phyloP scores from a whole-genome alignment of 495 filamentous ascomycete genomes.

The Jackrogersella minutella region DNA sequence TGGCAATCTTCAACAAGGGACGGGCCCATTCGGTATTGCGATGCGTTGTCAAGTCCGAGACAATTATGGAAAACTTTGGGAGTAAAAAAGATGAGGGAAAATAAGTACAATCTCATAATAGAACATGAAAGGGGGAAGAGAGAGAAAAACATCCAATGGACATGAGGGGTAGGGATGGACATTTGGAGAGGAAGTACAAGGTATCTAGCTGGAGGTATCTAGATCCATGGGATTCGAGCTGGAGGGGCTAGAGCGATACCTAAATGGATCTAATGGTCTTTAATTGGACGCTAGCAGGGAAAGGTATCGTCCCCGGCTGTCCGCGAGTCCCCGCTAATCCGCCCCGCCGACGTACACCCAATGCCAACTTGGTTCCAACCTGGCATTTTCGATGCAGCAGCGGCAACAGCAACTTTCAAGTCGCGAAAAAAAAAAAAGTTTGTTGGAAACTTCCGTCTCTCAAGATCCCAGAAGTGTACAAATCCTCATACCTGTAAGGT shows the following conservation, averaged over 20 bases:
- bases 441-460: neutral
- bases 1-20: neutral
- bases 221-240: slow-evolving; percentile 3
- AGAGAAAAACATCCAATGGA: neutral
- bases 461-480: neutral
- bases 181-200: neutral
- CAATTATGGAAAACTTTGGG: neutral
- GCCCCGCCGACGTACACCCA: slow-evolving; percentile 26
- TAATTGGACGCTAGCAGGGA: slow-evolving; percentile 17
- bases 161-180: slow-evolving; percentile 13
- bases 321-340: slow-evolving; percentile 32
- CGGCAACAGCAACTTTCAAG: too few species aligned
- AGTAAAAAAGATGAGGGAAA: neutral
- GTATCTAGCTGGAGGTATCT: neutral
- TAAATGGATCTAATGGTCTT: too few species aligned
- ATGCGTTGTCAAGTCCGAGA: slow-evolving; percentile 4
- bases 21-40: neutral
- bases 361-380: slow-evolving; percentile 3
- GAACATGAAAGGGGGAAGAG: neutral
- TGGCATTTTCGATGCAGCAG: slow-evolving; percentile 15
- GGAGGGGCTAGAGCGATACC: slow-evolving; percentile 8
- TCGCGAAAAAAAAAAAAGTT: slow-evolving; percentile 12
- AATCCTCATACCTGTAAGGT: neutral
- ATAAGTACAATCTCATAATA: slow-evolving; percentile 1
- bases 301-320: slow-evolving; percentile 12